These are phyloP conservation scores for Saccharum hybrid DNA, from an alignment of 202 grass and related monocot species.

Conservation along the genomic window DNA sequence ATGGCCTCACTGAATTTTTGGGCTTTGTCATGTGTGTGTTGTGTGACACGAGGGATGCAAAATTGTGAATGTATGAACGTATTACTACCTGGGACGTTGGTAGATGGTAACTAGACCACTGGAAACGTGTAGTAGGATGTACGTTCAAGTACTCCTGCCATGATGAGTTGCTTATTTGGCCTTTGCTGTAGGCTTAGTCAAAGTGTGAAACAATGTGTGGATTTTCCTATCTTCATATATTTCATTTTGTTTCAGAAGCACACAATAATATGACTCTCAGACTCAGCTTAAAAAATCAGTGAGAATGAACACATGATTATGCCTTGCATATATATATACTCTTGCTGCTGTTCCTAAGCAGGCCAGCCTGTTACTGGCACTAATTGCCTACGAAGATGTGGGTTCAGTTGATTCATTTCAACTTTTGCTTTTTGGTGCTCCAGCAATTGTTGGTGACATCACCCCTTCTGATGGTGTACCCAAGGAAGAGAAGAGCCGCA, in stretches of 20 bases:
- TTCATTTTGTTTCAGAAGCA: not conserved
- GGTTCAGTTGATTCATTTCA: conserved; percentile 7
- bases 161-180: not conserved
- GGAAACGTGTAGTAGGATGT: not conserved
- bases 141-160: not conserved
- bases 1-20: not conserved
- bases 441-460: conserved; percentile 96
- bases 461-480: conserved; percentile 84
- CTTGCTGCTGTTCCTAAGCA: not conserved
- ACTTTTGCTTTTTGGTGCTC: not conserved
- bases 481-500: conserved; percentile 88
- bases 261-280: no score
- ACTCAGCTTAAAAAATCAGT: not conserved
- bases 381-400: not conserved
- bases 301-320: conserved; percentile 1
- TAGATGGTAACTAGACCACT: not conserved
- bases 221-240: not conserved
- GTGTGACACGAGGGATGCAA: not conserved
- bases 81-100: no score
- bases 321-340: not conserved
- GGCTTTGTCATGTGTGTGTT: not conserved
- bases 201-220: not conserved
- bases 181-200: not conserved
- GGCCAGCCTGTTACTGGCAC: not conserved
- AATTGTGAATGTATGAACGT: not conserved